A percentile compares a stretch with the other conserved stretches of the same genome.
Conservation (phyloP, 805 yeast genomes). For the Nakazawaea populi region DNA sequence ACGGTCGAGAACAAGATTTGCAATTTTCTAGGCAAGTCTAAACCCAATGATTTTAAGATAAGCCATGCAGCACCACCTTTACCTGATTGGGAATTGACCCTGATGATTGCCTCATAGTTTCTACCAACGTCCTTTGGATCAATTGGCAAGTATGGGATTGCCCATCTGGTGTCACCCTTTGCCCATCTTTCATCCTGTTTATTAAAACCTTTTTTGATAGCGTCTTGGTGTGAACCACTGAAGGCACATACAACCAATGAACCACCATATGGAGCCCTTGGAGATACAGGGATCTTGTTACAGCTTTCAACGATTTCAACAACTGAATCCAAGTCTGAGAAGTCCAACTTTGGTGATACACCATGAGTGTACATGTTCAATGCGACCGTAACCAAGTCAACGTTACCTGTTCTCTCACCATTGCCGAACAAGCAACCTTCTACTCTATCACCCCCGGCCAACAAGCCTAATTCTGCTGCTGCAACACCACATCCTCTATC, state of each 20-base stretch:
- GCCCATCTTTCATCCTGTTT: constrained; percentile 45
- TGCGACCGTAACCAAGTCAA: constrained; percentile 70
- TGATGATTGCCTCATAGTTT: constrained; percentile 74
- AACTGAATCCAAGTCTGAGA: constrained; percentile 59
- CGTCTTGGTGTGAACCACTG: constrained; percentile 70
- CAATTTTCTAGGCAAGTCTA: constrained; percentile 67
- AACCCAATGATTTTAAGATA: constrained; percentile 60
- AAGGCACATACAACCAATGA: constrained; percentile 75
- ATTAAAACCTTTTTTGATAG: constrained; percentile 61
- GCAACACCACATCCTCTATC: constrained; percentile 85
- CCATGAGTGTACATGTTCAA: constrained; percentile 77
- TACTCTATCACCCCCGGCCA: constrained; percentile 84
- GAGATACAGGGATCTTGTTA: constrained; percentile 68
- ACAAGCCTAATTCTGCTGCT: constrained; percentile 67
- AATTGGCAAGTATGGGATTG: constrained; percentile 70
- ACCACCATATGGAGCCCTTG: constrained; percentile 80
- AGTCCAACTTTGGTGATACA: constrained; percentile 63
- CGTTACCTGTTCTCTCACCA: constrained; percentile 85
- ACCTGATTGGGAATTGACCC: constrained; percentile 85
- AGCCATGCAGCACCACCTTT: constrained; percentile 89
- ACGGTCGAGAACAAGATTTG: constrained; percentile 62
- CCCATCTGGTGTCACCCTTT: constrained; percentile 50
- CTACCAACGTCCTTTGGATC: constrained; percentile 81
- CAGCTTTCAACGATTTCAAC: constrained; percentile 70
- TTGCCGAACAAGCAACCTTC: constrained; percentile 81